phyloP scores from a whole-genome alignment of 805 yeast genomes.

The Cyberlindnera xylosilytica region DNA sequence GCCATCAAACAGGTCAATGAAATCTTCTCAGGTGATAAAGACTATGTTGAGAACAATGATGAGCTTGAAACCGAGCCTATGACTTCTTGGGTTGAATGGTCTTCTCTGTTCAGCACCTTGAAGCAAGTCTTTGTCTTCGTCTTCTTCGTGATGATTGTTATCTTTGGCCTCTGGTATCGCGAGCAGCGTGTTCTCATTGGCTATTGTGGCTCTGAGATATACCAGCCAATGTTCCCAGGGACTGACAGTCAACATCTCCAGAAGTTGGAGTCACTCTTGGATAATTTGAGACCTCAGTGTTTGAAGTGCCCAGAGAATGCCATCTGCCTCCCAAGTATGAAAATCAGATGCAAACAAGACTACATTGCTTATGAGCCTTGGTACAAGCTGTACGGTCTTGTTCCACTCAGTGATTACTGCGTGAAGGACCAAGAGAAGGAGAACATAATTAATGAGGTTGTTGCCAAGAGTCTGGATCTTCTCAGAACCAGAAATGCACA shows the following conservation, averaged over 20 bases:
- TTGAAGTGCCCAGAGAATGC: constrained; percentile 80
- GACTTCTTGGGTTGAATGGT: too few species aligned
- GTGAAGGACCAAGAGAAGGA: constrained; percentile 70
- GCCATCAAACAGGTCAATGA: constrained; percentile 25
- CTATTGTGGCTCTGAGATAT: constrained; percentile 66
- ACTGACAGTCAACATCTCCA: constrained; percentile 31
- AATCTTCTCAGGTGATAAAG: constrained; percentile 15
- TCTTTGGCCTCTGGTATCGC: constrained; percentile 57
- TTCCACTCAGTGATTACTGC: constrained; percentile 66
- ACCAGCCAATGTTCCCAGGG: constrained; percentile 38
- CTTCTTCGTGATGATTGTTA: constrained; percentile 34
- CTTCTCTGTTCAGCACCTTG: constrained; percentile 14
- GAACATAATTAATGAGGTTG: constrained; percentile 61
- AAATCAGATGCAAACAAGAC: constrained; percentile 69
- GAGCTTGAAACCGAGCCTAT: too few species aligned
- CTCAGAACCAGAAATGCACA: constrained; percentile 68
- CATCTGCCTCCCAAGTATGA: constrained; percentile 58
- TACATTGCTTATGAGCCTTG: constrained; percentile 50
- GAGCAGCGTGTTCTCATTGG: constrained; percentile 64
- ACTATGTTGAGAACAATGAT: too few species aligned
- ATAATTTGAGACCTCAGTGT: constrained; percentile 57
- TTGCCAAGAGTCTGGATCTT: constrained; percentile 61
- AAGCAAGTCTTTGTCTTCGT: constrained; percentile 32
- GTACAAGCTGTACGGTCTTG: constrained; percentile 49
- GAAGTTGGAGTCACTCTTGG: constrained; percentile 43